Evolutionary conservation across 176 grass and related monocot genomes (phyloP).

Genomic region (Oryza meridionalis): DNA sequence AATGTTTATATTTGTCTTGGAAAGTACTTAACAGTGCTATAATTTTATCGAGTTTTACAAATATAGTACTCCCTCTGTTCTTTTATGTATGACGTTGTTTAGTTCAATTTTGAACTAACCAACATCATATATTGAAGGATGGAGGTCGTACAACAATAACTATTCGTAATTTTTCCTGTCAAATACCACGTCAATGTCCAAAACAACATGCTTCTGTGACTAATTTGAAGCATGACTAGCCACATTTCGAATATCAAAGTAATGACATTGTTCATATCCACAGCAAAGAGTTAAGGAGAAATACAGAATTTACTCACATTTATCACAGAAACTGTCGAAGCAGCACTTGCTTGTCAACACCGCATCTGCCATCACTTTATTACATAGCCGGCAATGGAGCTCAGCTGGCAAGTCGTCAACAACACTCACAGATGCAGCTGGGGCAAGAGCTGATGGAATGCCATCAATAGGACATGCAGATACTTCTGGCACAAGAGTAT

Average conservation of each 20-base stretch:
- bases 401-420: slow-evolving; percentile 58
- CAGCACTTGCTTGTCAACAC: slow-evolving; percentile 70
- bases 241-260: slow-evolving; percentile 15
- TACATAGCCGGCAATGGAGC: slow-evolving; percentile 60
- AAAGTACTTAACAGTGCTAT: not conserved
- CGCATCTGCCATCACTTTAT: slow-evolving; percentile 62
- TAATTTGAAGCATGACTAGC: slow-evolving; percentile 7
- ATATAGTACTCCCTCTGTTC: not conserved
- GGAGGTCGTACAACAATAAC: not conserved
- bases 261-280: not conserved
- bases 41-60: not conserved
- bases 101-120: too few relatives aligned
- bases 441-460: slow-evolving; percentile 46
- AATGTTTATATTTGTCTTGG: not conserved
- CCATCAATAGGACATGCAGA: slow-evolving; percentile 40
- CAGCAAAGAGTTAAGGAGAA: slow-evolving; percentile 9
- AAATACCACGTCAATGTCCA: not conserved
- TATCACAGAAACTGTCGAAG: slow-evolving; percentile 75
- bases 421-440: slow-evolving; percentile 35
- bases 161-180: not conserved
- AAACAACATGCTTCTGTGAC: not conserved
- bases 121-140: too few relatives aligned
- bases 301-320: slow-evolving; percentile 58
- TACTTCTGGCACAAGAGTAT: slow-evolving; percentile 40
- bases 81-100: too few relatives aligned